Base-by-base conservation (phyloP, 2,329 filamentous ascomycete genomes). In the Neopestalotiopsis sp. region DNA sequence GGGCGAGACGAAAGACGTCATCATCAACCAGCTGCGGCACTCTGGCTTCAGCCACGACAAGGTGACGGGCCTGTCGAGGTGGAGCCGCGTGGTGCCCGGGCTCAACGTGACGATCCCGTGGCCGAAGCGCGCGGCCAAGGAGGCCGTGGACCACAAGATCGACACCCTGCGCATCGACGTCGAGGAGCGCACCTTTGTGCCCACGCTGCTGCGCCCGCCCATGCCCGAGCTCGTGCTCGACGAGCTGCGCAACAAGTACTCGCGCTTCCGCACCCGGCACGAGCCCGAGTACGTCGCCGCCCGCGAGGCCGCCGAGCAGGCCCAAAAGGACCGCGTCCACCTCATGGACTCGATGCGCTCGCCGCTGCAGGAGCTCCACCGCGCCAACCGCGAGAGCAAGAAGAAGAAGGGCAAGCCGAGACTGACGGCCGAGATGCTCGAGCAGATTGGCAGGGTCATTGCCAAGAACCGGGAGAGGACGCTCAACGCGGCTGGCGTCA, bases 221-320 rank as follows among this genome's bases (percentile, higher is more conserved):
- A 94, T 97, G 87, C 94, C 95, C 4, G 81, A 85, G 38, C 83
- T 81, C n/a, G 88, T 98, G 49, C 87, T 97, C 72, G 91, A 97
- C 79, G 95, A 98, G 84, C 85, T 98, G 77, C 88, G 94, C 77
- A 92, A 92, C 84, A 92, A 90, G 78, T 97, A 91, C 86, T 93
- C 91, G 74, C 89, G 88, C 75, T 96, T 95, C 89, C 87, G 94
- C 76, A 94, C 91, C 66, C 86, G 93, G 62, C 94, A 97, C 82
- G 92, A 94, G 71, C 83, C 88, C 60, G 92, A 91, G 79, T 97
- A 92, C 78, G 80, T 95, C 66, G 84, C 84, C 72, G 82, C 84
- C 81, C 91, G 91, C 84, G 84, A 89, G 79, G 81, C 84, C 69
- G 86, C 91, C 78, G 90, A 88, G 58, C 77, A 76, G 34, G 81